Evolutionary conservation across 2,329 filamentous ascomycete species (phyloP).

Genomic region (Massarina eburnea): DNA sequence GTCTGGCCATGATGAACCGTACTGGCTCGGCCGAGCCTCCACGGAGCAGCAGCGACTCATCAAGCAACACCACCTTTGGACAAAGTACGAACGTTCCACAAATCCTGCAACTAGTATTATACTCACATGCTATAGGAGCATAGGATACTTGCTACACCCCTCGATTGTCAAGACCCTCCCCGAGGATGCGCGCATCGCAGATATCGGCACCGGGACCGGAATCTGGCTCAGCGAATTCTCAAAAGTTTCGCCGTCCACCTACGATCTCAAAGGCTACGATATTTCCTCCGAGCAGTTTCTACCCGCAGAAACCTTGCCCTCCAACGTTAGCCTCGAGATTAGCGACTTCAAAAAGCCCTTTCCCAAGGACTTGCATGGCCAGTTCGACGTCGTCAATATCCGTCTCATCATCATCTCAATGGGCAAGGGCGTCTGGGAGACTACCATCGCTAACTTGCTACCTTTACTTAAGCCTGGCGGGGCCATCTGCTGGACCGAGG

Average conservation of each 20-base stretch:
- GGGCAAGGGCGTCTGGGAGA: slow-evolving; percentile 24
- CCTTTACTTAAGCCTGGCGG: slow-evolving; percentile 33
- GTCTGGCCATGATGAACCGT: slow-evolving; percentile 16
- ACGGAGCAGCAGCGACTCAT: slow-evolving; percentile 30
- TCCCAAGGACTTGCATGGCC: slow-evolving; percentile 24
- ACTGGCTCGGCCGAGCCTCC: slow-evolving; percentile 30
- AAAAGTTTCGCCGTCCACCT: slow-evolving; percentile 17
- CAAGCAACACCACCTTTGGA: slow-evolving; percentile 30
- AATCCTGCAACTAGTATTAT: background rate
- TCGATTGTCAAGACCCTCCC: slow-evolving; percentile 19
- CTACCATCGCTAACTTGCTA: slow-evolving; percentile 24
- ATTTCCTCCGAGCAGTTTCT: slow-evolving; percentile 29
- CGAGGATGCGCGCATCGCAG: slow-evolving; percentile 27
- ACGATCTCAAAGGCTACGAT: slow-evolving; percentile 32
- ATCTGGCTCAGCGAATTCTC: slow-evolving; percentile 32
- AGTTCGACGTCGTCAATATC: slow-evolving; percentile 35
- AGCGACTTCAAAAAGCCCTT: slow-evolving; percentile 33
- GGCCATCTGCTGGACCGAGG: slow-evolving; percentile 32
- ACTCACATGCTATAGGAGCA: slow-evolving; percentile 12
- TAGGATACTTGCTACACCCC: slow-evolving; percentile 31
- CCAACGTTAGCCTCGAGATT: slow-evolving; percentile 23
- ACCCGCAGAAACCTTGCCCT: slow-evolving; percentile 13
- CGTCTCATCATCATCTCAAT: slow-evolving; percentile 32
- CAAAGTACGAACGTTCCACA: slow-evolving; percentile 16
- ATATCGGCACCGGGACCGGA: slow-evolving; percentile 34